A percentile compares a stretch with the other conserved stretches of the same genome.
phyloP scores from a whole-genome alignment of 805 yeast genomes.

The Teunomyces cretensis region DNA sequence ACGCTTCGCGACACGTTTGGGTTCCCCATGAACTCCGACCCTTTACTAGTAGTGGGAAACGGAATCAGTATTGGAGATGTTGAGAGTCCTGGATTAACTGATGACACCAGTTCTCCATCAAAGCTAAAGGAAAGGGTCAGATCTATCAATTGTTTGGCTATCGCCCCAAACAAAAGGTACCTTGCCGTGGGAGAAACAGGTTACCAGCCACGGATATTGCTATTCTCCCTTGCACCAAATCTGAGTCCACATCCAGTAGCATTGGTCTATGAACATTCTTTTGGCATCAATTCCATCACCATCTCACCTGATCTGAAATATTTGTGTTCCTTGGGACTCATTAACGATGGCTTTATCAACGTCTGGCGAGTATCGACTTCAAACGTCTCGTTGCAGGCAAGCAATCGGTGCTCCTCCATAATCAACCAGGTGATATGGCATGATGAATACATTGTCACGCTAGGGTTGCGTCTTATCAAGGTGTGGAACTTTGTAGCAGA shows the following conservation, averaged over 20 bases:
- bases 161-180: slow-evolving; percentile 52
- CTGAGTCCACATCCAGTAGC: slow-evolving; percentile 50
- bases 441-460: slow-evolving; percentile 47
- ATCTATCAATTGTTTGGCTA: slow-evolving; percentile 54
- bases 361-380: slow-evolving; percentile 49
- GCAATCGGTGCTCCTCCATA: slow-evolving; percentile 63
- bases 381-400: slow-evolving; percentile 38
- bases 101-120: slow-evolving; percentile 14
- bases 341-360: slow-evolving; percentile 66
- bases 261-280: slow-evolving; percentile 59
- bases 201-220: slow-evolving; percentile 61
- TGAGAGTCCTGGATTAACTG: slow-evolving; percentile 7
- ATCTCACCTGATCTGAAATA: slow-evolving; percentile 60
- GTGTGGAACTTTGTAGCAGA: slow-evolving; percentile 49
- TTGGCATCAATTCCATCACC: slow-evolving; percentile 55
- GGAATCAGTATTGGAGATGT: slow-evolving; percentile 9
- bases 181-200: slow-evolving; percentile 74
- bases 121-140: slow-evolving; percentile 45
- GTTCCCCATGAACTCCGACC: slow-evolving; percentile 27
- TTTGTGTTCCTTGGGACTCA: slow-evolving; percentile 62
- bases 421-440: slow-evolving; percentile 61
- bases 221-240: slow-evolving; percentile 57
- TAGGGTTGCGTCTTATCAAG: slow-evolving; percentile 62
- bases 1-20: slow-evolving; percentile 34
- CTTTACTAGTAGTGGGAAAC: slow-evolving; percentile 23